Base-by-base conservation (phyloP, 768 basidiomycete species). In the Lactarius indigo region DNA sequence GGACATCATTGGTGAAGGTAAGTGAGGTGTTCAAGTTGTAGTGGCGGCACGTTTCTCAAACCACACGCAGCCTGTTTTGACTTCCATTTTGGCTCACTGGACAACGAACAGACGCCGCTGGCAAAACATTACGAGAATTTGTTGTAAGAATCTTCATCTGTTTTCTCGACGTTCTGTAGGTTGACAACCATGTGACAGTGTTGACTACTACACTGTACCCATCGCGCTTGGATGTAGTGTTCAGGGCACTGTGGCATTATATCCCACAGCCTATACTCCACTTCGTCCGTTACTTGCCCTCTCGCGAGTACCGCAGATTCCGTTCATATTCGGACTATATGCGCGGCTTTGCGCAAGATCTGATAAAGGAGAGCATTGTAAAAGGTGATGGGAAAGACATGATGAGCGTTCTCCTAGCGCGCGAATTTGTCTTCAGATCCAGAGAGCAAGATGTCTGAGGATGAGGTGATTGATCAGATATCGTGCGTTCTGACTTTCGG, bases 1-100 rank as follows among this genome's bases (percentile, higher is more conserved):
- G 3, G 74, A 75, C 41, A 63, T 73, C 30, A 75, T 75, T 39
- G 73, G 72, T 1, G 70, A 74, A 66, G 66, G 74, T 75, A 31
- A 37, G 59, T 55, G 7, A 18, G 31, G 9, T 31, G 8, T n/a
- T n/a, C n/a, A n/a, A n/a, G n/a, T 10, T 5, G n/a, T 7, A 41
- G n/a, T 2, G 44, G 37, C 28, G 18, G 30, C 23, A 3, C 13
- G 18, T 18, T 44, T 52, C 20, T 57, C 6, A 63, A 28, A 23
- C 23, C 17, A 33, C 12, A 47, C 7, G 10, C 28, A 70, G 69
- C 69, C 35, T 67, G 67, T n/a, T 70, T 70, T 58, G 63, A 69
- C 33, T 64, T 35, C n/a, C 57, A 62, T 31, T 70, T 70, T 18
- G 68, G 63, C 52, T 56, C 69, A 6, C 55, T 70, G 23, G 57